phyloP scores from a whole-genome alignment of 495 filamentous ascomycete genomes.

The Aeminium ludgeri region DNA sequence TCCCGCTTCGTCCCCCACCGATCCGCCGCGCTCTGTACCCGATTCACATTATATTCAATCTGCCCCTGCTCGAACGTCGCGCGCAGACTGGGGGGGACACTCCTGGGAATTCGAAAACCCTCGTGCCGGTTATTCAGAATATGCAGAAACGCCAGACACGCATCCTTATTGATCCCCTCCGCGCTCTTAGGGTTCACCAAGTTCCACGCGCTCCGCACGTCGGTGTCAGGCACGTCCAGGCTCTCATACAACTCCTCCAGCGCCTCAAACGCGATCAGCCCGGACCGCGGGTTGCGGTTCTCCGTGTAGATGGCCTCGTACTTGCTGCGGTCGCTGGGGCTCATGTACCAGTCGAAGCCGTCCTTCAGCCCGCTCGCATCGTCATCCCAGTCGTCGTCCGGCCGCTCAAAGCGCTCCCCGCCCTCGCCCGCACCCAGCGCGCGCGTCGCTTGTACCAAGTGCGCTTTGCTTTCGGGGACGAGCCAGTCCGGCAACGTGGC shows the following conservation, averaged over 20 bases:
- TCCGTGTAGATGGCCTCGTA: conserved; percentile 93
- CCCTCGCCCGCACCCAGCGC: conserved; percentile 60
- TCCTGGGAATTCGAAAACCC: conserved; percentile 81
- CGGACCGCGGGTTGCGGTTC: conserved; percentile 58
- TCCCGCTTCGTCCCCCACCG: conserved; percentile 52
- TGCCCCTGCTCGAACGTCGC: conserved; percentile 80
- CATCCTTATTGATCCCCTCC: conserved; percentile 78
- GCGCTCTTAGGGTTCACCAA: conserved; percentile 76
- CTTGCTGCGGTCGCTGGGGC: conserved; percentile 68
- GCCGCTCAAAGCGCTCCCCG: conserved; percentile 66
- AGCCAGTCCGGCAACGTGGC: conserved; percentile 79
- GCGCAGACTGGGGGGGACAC: conserved; percentile 81
- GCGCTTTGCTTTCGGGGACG: conserved; percentile 87
- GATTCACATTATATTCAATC: conserved; percentile 55
- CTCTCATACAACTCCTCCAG: conserved; percentile 74
- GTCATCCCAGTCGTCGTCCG: conserved; percentile 43
- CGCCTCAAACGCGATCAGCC: conserved; percentile 66
- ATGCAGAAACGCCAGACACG: conserved; percentile 83
- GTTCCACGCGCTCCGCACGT: conserved; percentile 89
- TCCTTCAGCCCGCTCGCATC: conserved; percentile 74
- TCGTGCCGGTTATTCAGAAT: conserved; percentile 91
- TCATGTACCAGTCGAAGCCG: conserved; percentile 99
- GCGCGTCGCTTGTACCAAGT: conserved; percentile 77
- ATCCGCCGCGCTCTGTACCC: conserved; percentile 30
- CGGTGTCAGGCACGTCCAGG: conserved; percentile 89